Evolutionary conservation across 805 yeast species (phyloP), one percentile per base, ranked within the genome.

Genomic region (Sugiyamaella marilandica): DNA sequence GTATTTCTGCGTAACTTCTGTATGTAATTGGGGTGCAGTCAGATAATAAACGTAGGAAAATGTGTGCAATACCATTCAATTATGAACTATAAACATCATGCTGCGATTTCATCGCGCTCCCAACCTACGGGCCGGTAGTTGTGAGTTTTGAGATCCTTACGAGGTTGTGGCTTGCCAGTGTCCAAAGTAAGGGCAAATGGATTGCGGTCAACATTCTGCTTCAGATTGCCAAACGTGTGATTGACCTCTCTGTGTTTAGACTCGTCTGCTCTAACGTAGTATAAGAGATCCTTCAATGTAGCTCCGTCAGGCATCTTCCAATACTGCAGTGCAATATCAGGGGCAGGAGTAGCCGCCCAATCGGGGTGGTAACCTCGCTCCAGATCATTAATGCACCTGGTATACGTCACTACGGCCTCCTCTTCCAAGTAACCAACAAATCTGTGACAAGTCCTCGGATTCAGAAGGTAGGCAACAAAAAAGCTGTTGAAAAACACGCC

Each of bases 201-300:
- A 62, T 85, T 85, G 61, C 88, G 74, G 64, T 85, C 89, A 1
- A 45, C 49, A 41, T 64, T 63, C 56, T 74, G 80, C 50, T 73
- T 65, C 59, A 84, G 74, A 61, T 84, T 84, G 11, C 87, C 90
- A 62, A 84, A 76, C 0, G 90, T 85, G 62, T 84, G 91, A 68
- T 84, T 85, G 29, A 85, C 90, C 62, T 85, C 91, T 66, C 91
- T 75, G 64, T 84, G 90, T 65, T 84, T 84, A 39, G 88, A 84
- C 66, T 84, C 91, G 62, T 84, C 91, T 1, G 91, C 91, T 57
- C 90, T 76, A 21, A 85, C 72, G 59, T 81, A 75, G 54, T 75
- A 73, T 45, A 85, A 71, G 63, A 85, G 73, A 57, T 84, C 88
- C 54, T 73, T 72, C 68, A 84, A 77, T 2, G 80, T 70, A 26